phyloP scores from a whole-genome alignment of 352 stramenopile genomes.

The Globisporangium paddicum region DNA sequence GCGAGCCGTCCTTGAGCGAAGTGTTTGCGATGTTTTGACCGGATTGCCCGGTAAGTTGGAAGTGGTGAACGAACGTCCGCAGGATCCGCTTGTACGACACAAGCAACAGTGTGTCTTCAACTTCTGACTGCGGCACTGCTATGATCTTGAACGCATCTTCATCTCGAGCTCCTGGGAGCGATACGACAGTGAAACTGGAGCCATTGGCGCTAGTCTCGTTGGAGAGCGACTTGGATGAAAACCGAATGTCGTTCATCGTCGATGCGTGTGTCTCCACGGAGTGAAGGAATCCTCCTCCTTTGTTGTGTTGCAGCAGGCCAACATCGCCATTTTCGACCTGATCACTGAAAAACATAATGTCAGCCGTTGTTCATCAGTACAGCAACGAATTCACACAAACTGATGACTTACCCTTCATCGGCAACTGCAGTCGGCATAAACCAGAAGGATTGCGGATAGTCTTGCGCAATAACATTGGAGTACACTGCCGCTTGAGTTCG shows the following conservation, averaged over 20 bases:
- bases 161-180: constrained; percentile 45
- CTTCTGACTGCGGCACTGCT: constrained; percentile 33
- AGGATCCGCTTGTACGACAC: constrained; percentile 52
- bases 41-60: constrained; percentile 10
- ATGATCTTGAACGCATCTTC: constrained; percentile 72
- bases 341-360: constrained; percentile 16
- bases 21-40: background rate
- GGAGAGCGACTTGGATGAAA: constrained; percentile 52
- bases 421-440: constrained; percentile 55
- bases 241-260: constrained; percentile 56
- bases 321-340: constrained; percentile 47
- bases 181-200: constrained; percentile 41
- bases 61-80: constrained; percentile 31
- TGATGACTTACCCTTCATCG: constrained; percentile 34
- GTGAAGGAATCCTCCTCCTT: constrained; percentile 51
- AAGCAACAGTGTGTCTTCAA: constrained; percentile 55
- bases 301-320: constrained; percentile 52
- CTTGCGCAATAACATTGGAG: constrained; percentile 28
- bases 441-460: constrained; percentile 40
- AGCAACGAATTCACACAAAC: background rate
- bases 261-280: constrained; percentile 62
- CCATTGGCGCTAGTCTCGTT: constrained; percentile 14
- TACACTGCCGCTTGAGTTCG: constrained; percentile 14
- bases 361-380: background rate
- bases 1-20: constrained; percentile 7